Conservation (phyloP, 2,329 filamentous ascomycete genomes). For the Alternaria atra region DNA sequence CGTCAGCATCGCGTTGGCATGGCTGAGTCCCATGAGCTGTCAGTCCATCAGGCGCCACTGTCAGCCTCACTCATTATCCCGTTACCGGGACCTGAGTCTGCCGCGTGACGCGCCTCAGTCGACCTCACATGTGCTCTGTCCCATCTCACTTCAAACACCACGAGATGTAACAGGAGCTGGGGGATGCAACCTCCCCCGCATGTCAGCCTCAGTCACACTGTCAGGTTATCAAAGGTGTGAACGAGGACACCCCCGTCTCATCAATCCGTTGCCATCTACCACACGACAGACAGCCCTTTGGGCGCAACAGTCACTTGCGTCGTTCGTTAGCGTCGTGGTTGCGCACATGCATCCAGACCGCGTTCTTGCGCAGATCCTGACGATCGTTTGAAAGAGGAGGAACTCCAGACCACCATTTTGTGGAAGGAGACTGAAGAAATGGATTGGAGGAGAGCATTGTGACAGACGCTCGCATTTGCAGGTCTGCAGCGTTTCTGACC, state of each 20-base stretch:
- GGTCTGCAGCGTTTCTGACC: slow-evolving; percentile 16
- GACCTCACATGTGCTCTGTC: slow-evolving; percentile 1
- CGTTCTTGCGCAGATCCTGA: slow-evolving; percentile 8
- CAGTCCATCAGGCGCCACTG: slow-evolving; percentile 1
- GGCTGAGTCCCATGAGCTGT: slow-evolving; percentile 19
- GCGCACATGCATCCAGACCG: slow-evolving; percentile 10
- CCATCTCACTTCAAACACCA: slow-evolving; percentile 1
- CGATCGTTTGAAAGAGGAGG: slow-evolving; percentile 7
- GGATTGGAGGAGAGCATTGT: slow-evolving; percentile 5
- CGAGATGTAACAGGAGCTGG: not conserved
- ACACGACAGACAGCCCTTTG: slow-evolving; percentile 7
- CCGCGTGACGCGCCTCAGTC: slow-evolving; percentile 7
- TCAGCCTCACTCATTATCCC: slow-evolving; percentile 7
- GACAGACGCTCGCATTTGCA: slow-evolving; percentile 12
- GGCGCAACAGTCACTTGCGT: not conserved
- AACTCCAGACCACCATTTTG: not conserved
- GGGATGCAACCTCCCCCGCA: slow-evolving; percentile 1
- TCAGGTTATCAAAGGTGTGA: not conserved
- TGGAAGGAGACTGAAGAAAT: not conserved
- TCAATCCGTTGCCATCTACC: not conserved
- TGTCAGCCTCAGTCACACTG: slow-evolving; percentile 2
- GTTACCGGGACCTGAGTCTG: slow-evolving; percentile 2
- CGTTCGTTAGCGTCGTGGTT: not conserved
- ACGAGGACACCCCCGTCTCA: slow-evolving; percentile 2
- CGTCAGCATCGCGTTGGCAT: slow-evolving; percentile 14